Base-by-base conservation (phyloP, 192 early-diverging fungal genomes). In the Gaertneriomyces semiglobifer region DNA sequence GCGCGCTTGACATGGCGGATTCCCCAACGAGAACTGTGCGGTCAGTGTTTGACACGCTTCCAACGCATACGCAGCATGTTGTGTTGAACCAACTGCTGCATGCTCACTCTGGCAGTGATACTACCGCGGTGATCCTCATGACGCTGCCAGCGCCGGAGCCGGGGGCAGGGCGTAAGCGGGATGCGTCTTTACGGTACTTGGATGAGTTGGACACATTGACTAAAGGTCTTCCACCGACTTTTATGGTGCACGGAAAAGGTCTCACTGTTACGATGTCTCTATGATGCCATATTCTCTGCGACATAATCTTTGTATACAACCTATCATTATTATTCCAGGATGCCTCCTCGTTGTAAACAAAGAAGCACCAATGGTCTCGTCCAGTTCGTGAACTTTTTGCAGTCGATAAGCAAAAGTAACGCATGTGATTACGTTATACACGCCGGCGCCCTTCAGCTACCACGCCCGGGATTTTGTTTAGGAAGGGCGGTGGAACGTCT, bases 181-280 rank as follows among this genome's bases (percentile, higher is more conserved):
- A 56, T 56, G 16, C 25, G 10, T 56, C 55, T 0, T 56, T 25
- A 10, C 9, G n/a, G 42, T 66, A 66, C 55, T 45, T 66, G 8
- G 40, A 66, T 11, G 53, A 66, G 1, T 40, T 66, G 18, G 54
- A 66, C 20, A 8, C 58, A 0, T 41, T 66, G 41, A 66, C 65
- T 7, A 56, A 57, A 14, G 65, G 44, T 12, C 53, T 66, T 42
- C 54, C 54, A 6, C 53, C 54, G 4, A 57, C 54, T 6, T 66
- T 66, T 7, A 42, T 66, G 53, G 42, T 66, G 9, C 65, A 66
- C 48, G 65, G 65, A 42, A 66, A 66, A 40, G 65, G 65, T 10
- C 38, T 66, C 7, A 66, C 65, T 40, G 65, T 66, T 7, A 66
- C 65, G 16, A 66, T 66, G 65, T 40, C 25, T 18, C 54, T 66